phyloP scores from a whole-genome alignment of 352 stramenopile species.

The Phytopythium aichiense region DNA sequence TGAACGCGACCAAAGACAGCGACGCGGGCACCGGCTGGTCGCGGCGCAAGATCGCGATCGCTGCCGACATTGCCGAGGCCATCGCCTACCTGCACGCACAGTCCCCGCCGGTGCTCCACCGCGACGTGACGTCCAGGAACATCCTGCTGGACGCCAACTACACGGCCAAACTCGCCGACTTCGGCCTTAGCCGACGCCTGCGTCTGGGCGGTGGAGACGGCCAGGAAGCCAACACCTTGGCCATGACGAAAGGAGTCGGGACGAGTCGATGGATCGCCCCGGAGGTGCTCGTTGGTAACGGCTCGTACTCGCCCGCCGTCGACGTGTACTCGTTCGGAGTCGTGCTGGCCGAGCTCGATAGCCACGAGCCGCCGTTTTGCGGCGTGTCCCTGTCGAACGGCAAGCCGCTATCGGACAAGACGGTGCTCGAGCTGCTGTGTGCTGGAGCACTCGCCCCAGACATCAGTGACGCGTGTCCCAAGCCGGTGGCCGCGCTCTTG shows the following conservation, averaged over 20 bases:
- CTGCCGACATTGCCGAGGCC: conserved; percentile 53
- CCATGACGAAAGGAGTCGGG: conserved; percentile 22
- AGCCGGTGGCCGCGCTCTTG: conserved; percentile 36
- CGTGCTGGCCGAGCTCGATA: conserved; percentile 68
- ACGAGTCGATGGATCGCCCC: conserved; percentile 60
- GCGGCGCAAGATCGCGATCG: conserved; percentile 50
- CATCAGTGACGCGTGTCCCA: conserved; percentile 44
- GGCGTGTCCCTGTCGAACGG: conserved; percentile 57
- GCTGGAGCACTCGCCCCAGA: conserved; percentile 47
- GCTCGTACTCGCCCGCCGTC: conserved; percentile 29
- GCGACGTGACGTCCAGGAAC: conserved; percentile 69
- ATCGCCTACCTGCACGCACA: conserved; percentile 68
- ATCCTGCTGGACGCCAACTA: conserved; percentile 52
- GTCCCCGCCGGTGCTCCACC: conserved; percentile 49
- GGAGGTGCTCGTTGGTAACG: conserved; percentile 53
- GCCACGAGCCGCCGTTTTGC: conserved; percentile 60
- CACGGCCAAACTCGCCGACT: conserved; percentile 66
- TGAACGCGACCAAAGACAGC: conserved; percentile 29
- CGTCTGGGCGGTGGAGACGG: conserved; percentile 24
- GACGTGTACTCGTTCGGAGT: conserved; percentile 78
- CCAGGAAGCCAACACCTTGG: neutral
- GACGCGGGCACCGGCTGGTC: conserved; percentile 33
- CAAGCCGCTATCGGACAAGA: conserved; percentile 35
- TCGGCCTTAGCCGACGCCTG: conserved; percentile 51
- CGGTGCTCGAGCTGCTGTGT: conserved; percentile 48